Conservation (phyloP, 1,284 basidiomycete genomes). For the Sutorius eximius region DNA sequence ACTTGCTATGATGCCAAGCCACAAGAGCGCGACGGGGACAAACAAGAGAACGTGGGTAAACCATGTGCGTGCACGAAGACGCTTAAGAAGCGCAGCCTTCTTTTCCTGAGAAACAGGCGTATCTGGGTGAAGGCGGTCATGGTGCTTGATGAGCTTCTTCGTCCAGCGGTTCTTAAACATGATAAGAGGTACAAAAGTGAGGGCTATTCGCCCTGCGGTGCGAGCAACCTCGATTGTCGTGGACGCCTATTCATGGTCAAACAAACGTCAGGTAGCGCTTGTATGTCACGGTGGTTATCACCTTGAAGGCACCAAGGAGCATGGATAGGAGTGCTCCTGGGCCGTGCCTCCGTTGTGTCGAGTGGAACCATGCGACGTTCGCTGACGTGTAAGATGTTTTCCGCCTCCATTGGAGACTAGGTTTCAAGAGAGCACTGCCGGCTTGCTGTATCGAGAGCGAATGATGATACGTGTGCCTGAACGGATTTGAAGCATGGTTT, state of each 20-base stretch:
- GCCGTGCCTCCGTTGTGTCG: conserved; percentile 39
- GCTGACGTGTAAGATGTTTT: neutral
- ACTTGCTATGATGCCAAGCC: conserved; percentile 73
- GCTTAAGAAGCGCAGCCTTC: conserved; percentile 45
- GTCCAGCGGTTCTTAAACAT: conserved; percentile 56
- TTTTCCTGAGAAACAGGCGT: conserved; percentile 51
- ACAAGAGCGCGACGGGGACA: conserved; percentile 70
- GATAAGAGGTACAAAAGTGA: conserved; percentile 71
- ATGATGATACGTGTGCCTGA: neutral
- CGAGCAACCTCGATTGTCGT: conserved; percentile 62
- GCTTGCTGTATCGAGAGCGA: conserved; percentile 1
- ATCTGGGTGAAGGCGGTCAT: conserved; percentile 50
- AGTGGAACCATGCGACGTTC: conserved; percentile 39
- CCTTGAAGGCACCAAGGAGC: conserved; percentile 51
- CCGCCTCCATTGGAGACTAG: conserved; percentile 1
- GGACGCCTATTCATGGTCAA: conserved; percentile 42
- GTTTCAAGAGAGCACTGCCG: conserved; percentile 5
- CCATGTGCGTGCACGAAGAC: conserved; percentile 48
- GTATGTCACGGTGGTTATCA: conserved; percentile 9
- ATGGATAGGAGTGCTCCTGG: conserved; percentile 33
- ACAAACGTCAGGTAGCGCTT: neutral
- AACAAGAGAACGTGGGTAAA: conserved; percentile 61
- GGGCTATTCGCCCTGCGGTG: conserved; percentile 63
- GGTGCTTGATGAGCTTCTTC: conserved; percentile 49
- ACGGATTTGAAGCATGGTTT: neutral